Evolutionary conservation across 169 alveolate species (phyloP), one percentile per base, ranked within the genome.

Genomic region (Plasmodium ovale): DNA sequence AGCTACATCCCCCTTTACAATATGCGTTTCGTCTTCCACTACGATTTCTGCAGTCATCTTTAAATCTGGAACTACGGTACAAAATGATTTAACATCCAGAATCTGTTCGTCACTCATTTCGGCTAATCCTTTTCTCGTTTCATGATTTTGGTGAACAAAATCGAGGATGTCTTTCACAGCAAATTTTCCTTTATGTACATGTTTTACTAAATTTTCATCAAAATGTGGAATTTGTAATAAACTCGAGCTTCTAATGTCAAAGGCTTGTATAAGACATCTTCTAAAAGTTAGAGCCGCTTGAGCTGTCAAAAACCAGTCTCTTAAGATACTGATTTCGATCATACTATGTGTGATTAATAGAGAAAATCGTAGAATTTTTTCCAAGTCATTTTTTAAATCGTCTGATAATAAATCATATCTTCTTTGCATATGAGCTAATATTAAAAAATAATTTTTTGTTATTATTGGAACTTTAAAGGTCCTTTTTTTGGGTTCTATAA

Each of bases 181-280:
- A 19, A 84, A 62, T 88, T 95, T 95, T 31, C 97, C 97, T 58
- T 95, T 95, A 64, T 59, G 92, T 16, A 88, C 70, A 54, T 79
- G 96, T 21, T 82, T 89, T 16, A 94, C 70, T 31, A 71, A 87
- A 10, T 92, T 94, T 37, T 95, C 97, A 27, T 91, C 94, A 85
- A 97, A 93, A 94, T 97, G 98, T 1, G 98, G 98, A 10, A 97
- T 92, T 72, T 97, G 98, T 62, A 93, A 89, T 64, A 94, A 95
- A 58, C 96, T 89, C 1, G 95, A 94, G 33, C 94, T 71, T 62
- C 95, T 87, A 19, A 94, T 95, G 54, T 94, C 96, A 59, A 96
- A 82, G 16, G 97, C 97, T 65, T 97, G 99, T 68, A 97, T 90
- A 64, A 97, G 88, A 54, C 97, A 94, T 47, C 98, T 93, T 72